Percentiles rank a stretch among this genome's conserved stretches.
These are phyloP conservation scores for Populus tomentosa DNA, from an alignment of 441 rosid species.

Conservation along the genomic window DNA sequence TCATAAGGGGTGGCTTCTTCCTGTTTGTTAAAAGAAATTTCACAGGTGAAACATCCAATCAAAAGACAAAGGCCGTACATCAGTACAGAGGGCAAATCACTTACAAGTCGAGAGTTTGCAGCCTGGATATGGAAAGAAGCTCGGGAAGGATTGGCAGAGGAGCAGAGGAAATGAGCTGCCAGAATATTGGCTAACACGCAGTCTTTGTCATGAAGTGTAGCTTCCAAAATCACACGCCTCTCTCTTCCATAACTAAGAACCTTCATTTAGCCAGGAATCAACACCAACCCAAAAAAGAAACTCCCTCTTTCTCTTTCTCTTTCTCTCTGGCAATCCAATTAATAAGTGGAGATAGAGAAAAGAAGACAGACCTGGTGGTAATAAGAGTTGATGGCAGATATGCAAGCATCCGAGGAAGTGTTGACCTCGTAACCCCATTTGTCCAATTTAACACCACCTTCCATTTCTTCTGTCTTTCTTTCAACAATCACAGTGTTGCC, in stretches of 20 bases:
- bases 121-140: slow-evolving; percentile 39
- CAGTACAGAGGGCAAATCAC: slow-evolving; percentile 10
- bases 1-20: slow-evolving; percentile 70
- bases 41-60: neutral
- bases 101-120: slow-evolving; percentile 57
- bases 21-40: slow-evolving; percentile 26
- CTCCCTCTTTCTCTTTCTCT: slow-evolving; percentile 3
- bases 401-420: slow-evolving; percentile 60
- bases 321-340: neutral
- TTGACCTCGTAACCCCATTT: slow-evolving; percentile 71
- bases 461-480: slow-evolving; percentile 25
- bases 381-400: slow-evolving; percentile 62
- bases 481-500: neutral
- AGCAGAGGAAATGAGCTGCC: slow-evolving; percentile 66
- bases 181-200: slow-evolving; percentile 75
- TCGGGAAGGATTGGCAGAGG: slow-evolving; percentile 41
- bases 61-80: no score
- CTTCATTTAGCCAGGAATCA: slow-evolving; percentile 23
- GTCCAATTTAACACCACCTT: slow-evolving; percentile 41
- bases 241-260: slow-evolving; percentile 67
- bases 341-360: slow-evolving; percentile 2
- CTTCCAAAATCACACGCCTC: slow-evolving; percentile 61
- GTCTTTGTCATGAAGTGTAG: slow-evolving; percentile 49
- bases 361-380: slow-evolving; percentile 50
- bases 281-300: neutral